Conservation (phyloP, 2,329 filamentous ascomycete species). For the Didymella glomerata region DNA sequence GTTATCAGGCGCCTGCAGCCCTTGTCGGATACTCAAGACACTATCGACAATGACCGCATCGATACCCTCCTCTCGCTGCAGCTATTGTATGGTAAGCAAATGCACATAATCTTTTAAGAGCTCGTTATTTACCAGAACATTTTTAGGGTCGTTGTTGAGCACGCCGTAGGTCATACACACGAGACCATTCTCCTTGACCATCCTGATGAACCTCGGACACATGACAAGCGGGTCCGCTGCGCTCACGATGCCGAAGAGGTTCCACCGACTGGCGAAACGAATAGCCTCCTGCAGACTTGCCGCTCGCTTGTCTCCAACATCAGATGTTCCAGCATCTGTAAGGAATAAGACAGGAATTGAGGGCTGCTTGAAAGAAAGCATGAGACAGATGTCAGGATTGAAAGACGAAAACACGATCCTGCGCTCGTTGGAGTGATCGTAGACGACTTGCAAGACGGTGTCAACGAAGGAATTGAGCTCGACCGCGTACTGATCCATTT, state of each 20-base stretch:
- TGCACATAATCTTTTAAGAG: background rate
- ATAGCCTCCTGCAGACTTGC: slow-evolving; percentile 94
- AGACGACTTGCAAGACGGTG: slow-evolving; percentile 88
- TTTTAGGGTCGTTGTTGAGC: slow-evolving; percentile 84
- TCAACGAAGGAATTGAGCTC: slow-evolving; percentile 98
- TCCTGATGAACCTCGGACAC: slow-evolving; percentile 85
- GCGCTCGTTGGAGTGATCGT: slow-evolving; percentile 80
- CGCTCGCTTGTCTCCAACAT: slow-evolving; percentile 87
- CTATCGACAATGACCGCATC: slow-evolving; percentile 98
- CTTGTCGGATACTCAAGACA: slow-evolving; percentile 90
- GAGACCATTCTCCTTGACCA: slow-evolving; percentile 92
- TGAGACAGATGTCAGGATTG: slow-evolving; percentile 94
- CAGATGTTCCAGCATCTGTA: slow-evolving; percentile 82
- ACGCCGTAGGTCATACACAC: slow-evolving; percentile 96
- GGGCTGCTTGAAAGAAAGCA: slow-evolving; percentile 95
- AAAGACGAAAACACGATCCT: slow-evolving; percentile 98
- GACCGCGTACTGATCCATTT: slow-evolving; percentile 95
- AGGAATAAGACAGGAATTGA: slow-evolving; percentile 96
- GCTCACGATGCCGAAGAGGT: slow-evolving; percentile 87
- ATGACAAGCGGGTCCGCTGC: slow-evolving; percentile 88
- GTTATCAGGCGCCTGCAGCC: slow-evolving; percentile 66
- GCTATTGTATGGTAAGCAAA: slow-evolving; percentile 56
- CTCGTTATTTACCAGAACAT: slow-evolving; percentile 75
- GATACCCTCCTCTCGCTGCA: slow-evolving; percentile 93
- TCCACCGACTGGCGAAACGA: slow-evolving; percentile 93